These are phyloP conservation scores for Jaenimonas drosophilae DNA, from an alignment of 208 protist genomes.

Conservation along the genomic window DNA sequence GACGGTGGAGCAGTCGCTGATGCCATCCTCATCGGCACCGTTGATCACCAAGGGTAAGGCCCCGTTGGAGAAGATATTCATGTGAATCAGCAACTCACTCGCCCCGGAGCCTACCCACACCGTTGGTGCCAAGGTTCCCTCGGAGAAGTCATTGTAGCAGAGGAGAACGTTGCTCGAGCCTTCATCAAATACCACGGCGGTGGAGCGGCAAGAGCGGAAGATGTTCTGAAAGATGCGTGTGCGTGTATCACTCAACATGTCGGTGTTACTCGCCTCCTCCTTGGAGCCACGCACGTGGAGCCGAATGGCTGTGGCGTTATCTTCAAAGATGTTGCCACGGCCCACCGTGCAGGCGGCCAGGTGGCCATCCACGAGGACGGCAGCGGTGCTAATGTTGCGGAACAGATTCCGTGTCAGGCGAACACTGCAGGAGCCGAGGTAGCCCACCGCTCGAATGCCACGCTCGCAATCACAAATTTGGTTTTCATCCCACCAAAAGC, in stretches of 20 bases:
- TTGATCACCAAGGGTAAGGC: neutral
- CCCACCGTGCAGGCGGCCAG: slow-evolving; percentile 52
- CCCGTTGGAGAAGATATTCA: slow-evolving; percentile 36
- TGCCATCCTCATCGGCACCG: neutral
- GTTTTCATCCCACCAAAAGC: slow-evolving; percentile 64
- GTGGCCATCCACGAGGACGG: slow-evolving; percentile 57
- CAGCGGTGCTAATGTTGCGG: slow-evolving; percentile 26
- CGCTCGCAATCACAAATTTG: slow-evolving; percentile 22
- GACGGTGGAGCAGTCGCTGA: neutral
- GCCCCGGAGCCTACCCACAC: slow-evolving; percentile 13
- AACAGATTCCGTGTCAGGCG: slow-evolving; percentile 54
- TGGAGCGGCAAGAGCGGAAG: too few species aligned
- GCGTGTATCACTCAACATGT: slow-evolving; percentile 11
- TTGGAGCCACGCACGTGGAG: slow-evolving; percentile 4
- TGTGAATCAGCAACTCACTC: slow-evolving; percentile 13
- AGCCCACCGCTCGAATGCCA: slow-evolving; percentile 46
- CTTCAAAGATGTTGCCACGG: slow-evolving; percentile 58
- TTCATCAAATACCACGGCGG: slow-evolving; percentile 23
- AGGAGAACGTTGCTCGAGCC: slow-evolving; percentile 20
- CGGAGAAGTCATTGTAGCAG: slow-evolving; percentile 49
- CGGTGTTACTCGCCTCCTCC: neutral
- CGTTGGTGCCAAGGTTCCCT: slow-evolving; percentile 32
- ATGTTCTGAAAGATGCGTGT: slow-evolving; percentile 60
- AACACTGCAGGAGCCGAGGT: slow-evolving; percentile 26
- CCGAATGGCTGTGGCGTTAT: slow-evolving; percentile 27